Conservation (phyloP, 495 filamentous ascomycete species). For the Penicillium silybi region DNA sequence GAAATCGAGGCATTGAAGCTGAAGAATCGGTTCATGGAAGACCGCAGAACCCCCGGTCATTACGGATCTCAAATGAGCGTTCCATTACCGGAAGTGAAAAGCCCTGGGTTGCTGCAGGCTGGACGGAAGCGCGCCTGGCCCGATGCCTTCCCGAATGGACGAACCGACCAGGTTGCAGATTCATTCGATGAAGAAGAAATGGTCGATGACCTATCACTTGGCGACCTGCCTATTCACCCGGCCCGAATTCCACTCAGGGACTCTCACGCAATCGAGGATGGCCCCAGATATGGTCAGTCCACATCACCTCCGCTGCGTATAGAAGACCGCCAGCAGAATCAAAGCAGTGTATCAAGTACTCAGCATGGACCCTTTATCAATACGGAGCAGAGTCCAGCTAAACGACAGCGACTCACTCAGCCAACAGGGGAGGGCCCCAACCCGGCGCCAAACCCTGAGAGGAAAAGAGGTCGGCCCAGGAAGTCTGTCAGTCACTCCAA, state of each 20-base stretch:
- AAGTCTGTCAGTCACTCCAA: slow-evolving; percentile 26
- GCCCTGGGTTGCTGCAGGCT: slow-evolving; percentile 37
- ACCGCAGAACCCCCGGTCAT: slow-evolving; percentile 17
- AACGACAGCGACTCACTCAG: slow-evolving; percentile 32
- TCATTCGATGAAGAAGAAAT: slow-evolving; percentile 40
- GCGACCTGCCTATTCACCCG: slow-evolving; percentile 13
- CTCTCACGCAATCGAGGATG: not conserved
- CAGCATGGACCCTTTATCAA: not conserved
- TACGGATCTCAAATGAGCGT: slow-evolving; percentile 6
- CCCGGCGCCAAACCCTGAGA: slow-evolving; percentile 7
- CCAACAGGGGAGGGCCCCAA: not conserved
- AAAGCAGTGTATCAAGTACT: not conserved
- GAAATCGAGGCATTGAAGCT: slow-evolving; percentile 44
- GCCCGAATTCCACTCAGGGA: slow-evolving; percentile 31
- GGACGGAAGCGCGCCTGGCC: slow-evolving; percentile 37
- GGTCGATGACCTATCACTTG: slow-evolving; percentile 27
- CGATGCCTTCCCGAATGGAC: slow-evolving; percentile 28
- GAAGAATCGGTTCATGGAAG: slow-evolving; percentile 38
- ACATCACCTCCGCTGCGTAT: slow-evolving; percentile 9
- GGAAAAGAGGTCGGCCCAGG: slow-evolving; percentile 29
- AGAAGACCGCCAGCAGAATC: slow-evolving; percentile 8
- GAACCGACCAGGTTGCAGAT: slow-evolving; percentile 28
- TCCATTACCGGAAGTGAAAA: slow-evolving; percentile 32
- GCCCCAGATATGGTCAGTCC: not conserved
- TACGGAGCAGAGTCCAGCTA: slow-evolving; percentile 20